Evolutionary conservation across 805 yeast species (phyloP).

Genomic region (Cyberlindnera xylosilytica): DNA sequence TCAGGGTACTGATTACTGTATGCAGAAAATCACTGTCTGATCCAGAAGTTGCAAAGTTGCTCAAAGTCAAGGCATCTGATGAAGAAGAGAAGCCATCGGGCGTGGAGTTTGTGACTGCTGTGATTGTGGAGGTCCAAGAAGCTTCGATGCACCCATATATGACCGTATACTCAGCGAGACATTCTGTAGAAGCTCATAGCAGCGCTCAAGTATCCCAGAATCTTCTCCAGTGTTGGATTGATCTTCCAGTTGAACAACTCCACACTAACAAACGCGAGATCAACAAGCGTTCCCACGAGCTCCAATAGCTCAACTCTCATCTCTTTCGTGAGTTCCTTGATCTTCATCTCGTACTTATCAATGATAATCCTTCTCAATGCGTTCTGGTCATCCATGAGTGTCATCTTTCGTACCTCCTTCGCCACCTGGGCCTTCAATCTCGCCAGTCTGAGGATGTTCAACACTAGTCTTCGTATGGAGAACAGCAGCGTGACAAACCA

Average conservation of each 20-base stretch:
- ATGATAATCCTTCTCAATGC: constrained; percentile 14
- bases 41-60: no score
- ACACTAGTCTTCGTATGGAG: constrained; percentile 6
- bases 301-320: constrained; percentile 9
- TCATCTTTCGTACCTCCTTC: constrained; percentile 12
- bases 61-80: no score
- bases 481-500: constrained; percentile 22
- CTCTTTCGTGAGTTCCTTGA: constrained; percentile 14
- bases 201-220: constrained; percentile 15
- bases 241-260: constrained; percentile 19
- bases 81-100: no score
- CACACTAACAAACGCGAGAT: constrained; percentile 18
- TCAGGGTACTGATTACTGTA: no score
- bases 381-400: background rate
- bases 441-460: constrained; percentile 7
- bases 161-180: background rate
- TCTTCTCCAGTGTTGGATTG: constrained; percentile 14
- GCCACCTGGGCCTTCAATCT: constrained; percentile 8
- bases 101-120: no score
- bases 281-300: constrained; percentile 19
- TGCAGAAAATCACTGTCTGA: no score
- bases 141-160: background rate
- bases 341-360: constrained; percentile 12
- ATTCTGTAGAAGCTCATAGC: constrained; percentile 20
- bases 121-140: background rate